Evolutionary conservation across 805 yeast genomes (phyloP), one percentile per base, ranked within the genome.

Genomic region (Komagataella pseudopastoris): DNA sequence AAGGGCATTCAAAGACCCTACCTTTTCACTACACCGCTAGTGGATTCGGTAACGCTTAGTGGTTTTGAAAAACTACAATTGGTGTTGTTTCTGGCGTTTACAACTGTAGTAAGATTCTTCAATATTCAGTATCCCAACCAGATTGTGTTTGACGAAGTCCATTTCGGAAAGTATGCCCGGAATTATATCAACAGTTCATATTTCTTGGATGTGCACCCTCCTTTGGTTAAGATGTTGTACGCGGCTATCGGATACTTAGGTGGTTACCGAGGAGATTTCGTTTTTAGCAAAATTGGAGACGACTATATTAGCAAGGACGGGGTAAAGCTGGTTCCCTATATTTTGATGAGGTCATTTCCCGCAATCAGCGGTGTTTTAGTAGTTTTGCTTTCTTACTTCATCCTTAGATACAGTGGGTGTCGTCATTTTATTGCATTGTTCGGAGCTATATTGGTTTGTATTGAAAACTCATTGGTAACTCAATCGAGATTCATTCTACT

Each of bases 201-300:
- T 62, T 83, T 81, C 64, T 69, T 83, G 58, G 89, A 83, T 58
- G 82, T 82, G 23, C 84, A 83, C 56, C 90, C 91, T 8, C 90
- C 91, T 4, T 66, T 85, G 50, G 81, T 76, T 44, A 80, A 82
- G 56, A 65, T 85, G 64, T 62, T 81, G 10, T 81, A 74, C 58
- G 79, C 78, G 30, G 70, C 75, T 51, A 67, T 81, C 6, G 82
- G 81, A 2, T 64, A 68, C 54, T 44, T 77, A 16, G 71, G 71
- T 43, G 81, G 83, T 4, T 80, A 75, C 66, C 71, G 78, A 55
- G 86, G 70, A 18, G 63, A 63, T 54, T 68, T 69, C 53, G 71
- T 66, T 50, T 71, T 71, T 59, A 56, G 56, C 51, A 64, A 51
- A 43, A 77, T 80, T 49, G 84, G 82, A 67, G 45, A 69, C 46